These are phyloP conservation scores for Lepidium aucheri DNA, from an alignment of 345 rosid genomes.

Conservation along the genomic window DNA sequence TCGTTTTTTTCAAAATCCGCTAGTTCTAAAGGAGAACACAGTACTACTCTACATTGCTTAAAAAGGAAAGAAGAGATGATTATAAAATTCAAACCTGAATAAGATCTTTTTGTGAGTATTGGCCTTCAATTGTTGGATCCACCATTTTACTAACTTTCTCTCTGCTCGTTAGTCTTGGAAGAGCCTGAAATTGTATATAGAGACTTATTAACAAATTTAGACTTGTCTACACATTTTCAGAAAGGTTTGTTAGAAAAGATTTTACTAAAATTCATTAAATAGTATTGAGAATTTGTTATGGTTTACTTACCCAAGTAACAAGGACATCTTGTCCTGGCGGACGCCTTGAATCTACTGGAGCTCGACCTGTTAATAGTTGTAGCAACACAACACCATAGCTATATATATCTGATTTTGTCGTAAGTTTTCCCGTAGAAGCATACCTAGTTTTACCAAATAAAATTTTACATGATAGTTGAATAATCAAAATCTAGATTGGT, in stretches of 20 bases:
- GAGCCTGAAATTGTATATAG: conserved; percentile 43
- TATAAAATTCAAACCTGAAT: conserved; percentile 46
- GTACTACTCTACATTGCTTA: neutral
- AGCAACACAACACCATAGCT: conserved; percentile 79
- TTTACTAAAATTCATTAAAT: neutral
- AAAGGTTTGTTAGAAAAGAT: neutral
- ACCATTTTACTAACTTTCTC: conserved; percentile 68
- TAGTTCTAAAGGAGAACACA: too few species aligned
- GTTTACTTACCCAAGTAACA: conserved; percentile 66
- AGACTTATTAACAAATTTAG: neutral
- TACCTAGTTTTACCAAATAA: conserved; percentile 36
- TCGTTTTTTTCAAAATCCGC: too few species aligned
- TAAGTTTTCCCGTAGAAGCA: conserved; percentile 78
- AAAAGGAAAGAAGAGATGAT: neutral
- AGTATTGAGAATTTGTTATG: neutral
- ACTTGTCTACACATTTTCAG: neutral
- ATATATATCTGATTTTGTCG: conserved; percentile 89
- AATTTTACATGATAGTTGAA: neutral
- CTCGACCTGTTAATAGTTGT: conserved; percentile 80
- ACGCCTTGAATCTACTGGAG: conserved; percentile 56
- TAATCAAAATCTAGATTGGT: neutral
- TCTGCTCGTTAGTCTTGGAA: conserved; percentile 71
- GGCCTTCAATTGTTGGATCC: conserved; percentile 63
- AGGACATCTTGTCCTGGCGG: conserved; percentile 80
- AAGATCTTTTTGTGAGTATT: conserved; percentile 66